Conservation (phyloP, 2,329 filamentous ascomycete genomes). For the Alternaria postmessia region DNA sequence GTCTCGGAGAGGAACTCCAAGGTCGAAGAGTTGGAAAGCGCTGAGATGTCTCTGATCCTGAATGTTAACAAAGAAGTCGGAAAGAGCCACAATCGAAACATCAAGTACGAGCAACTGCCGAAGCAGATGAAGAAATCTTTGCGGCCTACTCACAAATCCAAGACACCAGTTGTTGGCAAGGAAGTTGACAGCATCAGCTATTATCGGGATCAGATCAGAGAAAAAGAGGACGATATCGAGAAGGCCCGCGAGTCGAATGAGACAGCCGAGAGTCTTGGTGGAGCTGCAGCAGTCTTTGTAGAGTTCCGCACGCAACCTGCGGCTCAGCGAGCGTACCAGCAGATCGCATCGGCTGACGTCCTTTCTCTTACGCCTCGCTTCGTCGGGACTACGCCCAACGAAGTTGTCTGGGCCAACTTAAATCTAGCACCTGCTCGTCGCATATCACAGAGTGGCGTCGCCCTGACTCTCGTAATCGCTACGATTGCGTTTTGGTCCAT, state of each 20-base stretch:
- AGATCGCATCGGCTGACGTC: slow-evolving; percentile 44
- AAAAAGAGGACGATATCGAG: slow-evolving; percentile 75
- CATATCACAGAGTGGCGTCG: slow-evolving; percentile 74
- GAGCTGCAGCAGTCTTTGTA: slow-evolving; percentile 83
- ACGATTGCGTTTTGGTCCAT: slow-evolving; percentile 89
- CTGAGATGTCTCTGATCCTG: slow-evolving; percentile 86
- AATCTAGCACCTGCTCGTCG: slow-evolving; percentile 84
- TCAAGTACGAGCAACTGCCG: slow-evolving; percentile 60
- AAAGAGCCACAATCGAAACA: slow-evolving; percentile 59
- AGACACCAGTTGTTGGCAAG: slow-evolving; percentile 70
- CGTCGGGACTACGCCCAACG: slow-evolving; percentile 80
- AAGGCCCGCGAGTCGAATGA: slow-evolving; percentile 72
- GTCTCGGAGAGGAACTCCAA: slow-evolving; percentile 83
- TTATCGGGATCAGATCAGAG: slow-evolving; percentile 79
- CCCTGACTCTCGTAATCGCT: slow-evolving; percentile 76
- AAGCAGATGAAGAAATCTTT: slow-evolving; percentile 70
- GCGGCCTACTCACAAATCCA: slow-evolving; percentile 48
- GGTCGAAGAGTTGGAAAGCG: slow-evolving; percentile 82
- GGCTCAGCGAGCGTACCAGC: slow-evolving; percentile 85
- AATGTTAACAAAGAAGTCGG: slow-evolving; percentile 77
- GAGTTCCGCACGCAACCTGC: slow-evolving; percentile 85
- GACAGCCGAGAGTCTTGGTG: slow-evolving; percentile 62
- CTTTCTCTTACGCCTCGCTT: slow-evolving; percentile 86
- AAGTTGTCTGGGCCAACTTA: slow-evolving; percentile 89
- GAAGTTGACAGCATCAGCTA: slow-evolving; percentile 96